These are phyloP conservation scores for Xylaria sp. DNA, from an alignment of 2,329 filamentous ascomycete species.

Conservation along the genomic window DNA sequence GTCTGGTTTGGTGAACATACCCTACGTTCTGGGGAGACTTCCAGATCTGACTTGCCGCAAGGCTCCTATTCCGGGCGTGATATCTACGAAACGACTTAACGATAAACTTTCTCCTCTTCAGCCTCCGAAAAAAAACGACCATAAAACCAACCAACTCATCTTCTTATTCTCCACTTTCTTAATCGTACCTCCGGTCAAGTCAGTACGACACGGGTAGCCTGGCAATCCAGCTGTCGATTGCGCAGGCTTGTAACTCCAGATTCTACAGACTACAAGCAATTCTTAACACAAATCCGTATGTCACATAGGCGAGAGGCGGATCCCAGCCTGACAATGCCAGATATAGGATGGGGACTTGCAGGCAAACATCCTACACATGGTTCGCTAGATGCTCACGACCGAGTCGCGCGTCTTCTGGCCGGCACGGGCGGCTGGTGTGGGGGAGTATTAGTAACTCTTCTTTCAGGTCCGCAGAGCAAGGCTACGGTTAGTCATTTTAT, in stretches of 20 bases:
- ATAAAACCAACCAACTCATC: slow-evolving; percentile 45
- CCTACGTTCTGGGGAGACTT: slow-evolving; percentile 58
- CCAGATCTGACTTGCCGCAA: slow-evolving; percentile 73
- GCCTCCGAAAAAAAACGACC: slow-evolving; percentile 34
- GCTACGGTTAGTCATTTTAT: not conserved
- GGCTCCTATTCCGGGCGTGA: slow-evolving; percentile 61
- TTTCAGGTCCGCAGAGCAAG: slow-evolving; percentile 5
- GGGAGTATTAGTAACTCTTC: slow-evolving; percentile 10
- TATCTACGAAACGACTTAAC: slow-evolving; percentile 58
- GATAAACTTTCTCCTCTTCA: slow-evolving; percentile 49
- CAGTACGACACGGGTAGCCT: slow-evolving; percentile 43
- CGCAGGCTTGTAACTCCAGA: slow-evolving; percentile 33
- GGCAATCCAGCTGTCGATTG: slow-evolving; percentile 37
- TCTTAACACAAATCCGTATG: slow-evolving; percentile 25
- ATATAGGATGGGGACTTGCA: slow-evolving; percentile 9
- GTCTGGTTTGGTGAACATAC: slow-evolving; percentile 61
- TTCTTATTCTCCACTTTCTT: slow-evolving; percentile 47
- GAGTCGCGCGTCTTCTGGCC: not conserved
- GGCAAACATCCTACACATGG: slow-evolving; percentile 10
- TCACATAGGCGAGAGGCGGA: slow-evolving; percentile 14
- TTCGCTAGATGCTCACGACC: slow-evolving; percentile 10
- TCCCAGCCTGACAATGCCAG: slow-evolving; percentile 6
- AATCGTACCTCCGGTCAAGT: slow-evolving; percentile 42
- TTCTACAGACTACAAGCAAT: slow-evolving; percentile 25
- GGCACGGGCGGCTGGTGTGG: not conserved